Base-by-base conservation (phyloP, 495 filamentous ascomycete species). In the Hyaloscypha finlandica region DNA sequence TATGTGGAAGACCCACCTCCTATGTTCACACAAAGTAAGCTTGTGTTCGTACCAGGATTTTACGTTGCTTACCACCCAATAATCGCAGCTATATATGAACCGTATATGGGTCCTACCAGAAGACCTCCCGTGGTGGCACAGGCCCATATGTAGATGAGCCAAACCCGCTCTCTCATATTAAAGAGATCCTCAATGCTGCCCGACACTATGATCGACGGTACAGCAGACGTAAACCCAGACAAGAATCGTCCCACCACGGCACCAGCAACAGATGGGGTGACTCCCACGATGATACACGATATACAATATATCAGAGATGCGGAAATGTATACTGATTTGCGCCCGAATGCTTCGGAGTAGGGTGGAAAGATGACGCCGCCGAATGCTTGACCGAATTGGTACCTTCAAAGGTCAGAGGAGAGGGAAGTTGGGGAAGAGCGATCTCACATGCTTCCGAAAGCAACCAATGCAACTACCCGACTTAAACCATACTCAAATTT, bases 121-220 rank as follows among this genome's bases (percentile, higher is more conserved):
- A 85, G 61, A 0, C 80, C 83, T 45, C 80, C 71, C 16, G 80
- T 82, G 14, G 80, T 77, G 4, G 77, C 74, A 29, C 75, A 71
- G 29, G 77, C 77, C 82, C 82, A 85, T 8, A 75, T 66, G 65
- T 79, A 83, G 20, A 85, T 74, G 56, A 83, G 70, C 79, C 81
- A 85, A 16, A 84, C 78, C 8, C 83, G 76, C 31, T 72, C 75
- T 66, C 74, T 74, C 4, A 77, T 76, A 62, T 82, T 79, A 73
- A 78, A 84, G 72, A 85, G 79, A 62, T 85, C 83, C 65, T 86
- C 83, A 60, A 86, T 80, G 54, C 79, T 84, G 11, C 84, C 83
- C 0, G 79, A 77, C 11, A 83, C 78, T 1, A 86, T 78, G 16
- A 82, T 80, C 0, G 80, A 78, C 8, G 83, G 84, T 3, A 85